Conservation (phyloP, 306 rosid species). For the Vigna trinervia region DNA sequence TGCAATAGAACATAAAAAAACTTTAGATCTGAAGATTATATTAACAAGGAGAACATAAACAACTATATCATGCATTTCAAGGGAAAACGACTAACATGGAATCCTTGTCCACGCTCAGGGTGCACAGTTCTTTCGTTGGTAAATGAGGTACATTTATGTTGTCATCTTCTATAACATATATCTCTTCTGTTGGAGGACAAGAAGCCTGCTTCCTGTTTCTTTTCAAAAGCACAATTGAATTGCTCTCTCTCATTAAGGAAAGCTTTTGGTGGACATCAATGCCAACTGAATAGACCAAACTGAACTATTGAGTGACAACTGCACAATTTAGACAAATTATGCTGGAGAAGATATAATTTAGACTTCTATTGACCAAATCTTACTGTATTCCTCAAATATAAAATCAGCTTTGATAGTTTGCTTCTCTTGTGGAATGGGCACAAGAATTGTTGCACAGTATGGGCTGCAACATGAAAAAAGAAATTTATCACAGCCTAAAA, state of each 20-base stretch:
- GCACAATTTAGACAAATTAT: slow-evolving; percentile 23
- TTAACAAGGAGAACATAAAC: neutral
- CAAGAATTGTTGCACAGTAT: slow-evolving; percentile 65
- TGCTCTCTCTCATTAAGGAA: slow-evolving; percentile 56
- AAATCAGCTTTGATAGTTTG: slow-evolving; percentile 82
- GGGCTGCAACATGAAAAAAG: slow-evolving; percentile 70
- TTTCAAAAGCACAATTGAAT: slow-evolving; percentile 48
- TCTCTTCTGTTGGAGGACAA: slow-evolving; percentile 57
- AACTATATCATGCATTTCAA: slow-evolving; percentile 14
- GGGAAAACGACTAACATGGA: slow-evolving; percentile 61
- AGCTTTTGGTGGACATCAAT: slow-evolving; percentile 78
- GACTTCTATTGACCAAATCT: slow-evolving; percentile 43
- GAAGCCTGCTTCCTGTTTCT: slow-evolving; percentile 53
- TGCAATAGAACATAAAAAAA: slow-evolving; percentile 45
- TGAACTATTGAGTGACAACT: slow-evolving; percentile 17
- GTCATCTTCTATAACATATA: slow-evolving; percentile 64
- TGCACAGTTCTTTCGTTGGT: slow-evolving; percentile 53
- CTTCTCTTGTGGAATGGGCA: slow-evolving; percentile 72
- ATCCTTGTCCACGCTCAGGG: slow-evolving; percentile 45
- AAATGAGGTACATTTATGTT: slow-evolving; percentile 44
- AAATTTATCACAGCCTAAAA: slow-evolving; percentile 43
- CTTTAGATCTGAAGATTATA: slow-evolving; percentile 34
- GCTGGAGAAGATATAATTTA: slow-evolving; percentile 22
- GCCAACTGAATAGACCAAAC: slow-evolving; percentile 70
- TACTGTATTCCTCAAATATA: slow-evolving; percentile 87